Base-by-base conservation (phyloP, 208 protist species). In the Herpetomonas tarakana region DNA sequence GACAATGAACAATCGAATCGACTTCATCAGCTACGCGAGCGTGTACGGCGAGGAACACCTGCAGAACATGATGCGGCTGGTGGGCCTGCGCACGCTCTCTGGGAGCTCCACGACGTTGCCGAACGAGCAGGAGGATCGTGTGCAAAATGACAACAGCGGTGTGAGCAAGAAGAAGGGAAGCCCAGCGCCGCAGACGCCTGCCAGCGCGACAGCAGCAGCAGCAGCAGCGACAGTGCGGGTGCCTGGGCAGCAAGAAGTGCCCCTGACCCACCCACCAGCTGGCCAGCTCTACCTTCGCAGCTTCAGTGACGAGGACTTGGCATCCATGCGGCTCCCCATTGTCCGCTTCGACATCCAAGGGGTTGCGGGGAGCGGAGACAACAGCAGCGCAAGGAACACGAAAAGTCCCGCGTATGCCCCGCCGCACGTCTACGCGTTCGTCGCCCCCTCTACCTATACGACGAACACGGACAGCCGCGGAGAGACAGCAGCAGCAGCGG, bases 261-360 rank as follows among this genome's bases (percentile, higher is more conserved):
- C 14, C 26, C 3, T 30, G 27, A 30, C 2, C 2, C 64, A 64
- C 22, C 66, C 65, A 27, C 6, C 6, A 6, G 9, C 35, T 14
- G 47, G 53, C 44, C 26, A 61, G 12, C 56, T 78, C 41, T 78
- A 71, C 56, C 58, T 83, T 3, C 53, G 54, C n/a, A 59, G 66
- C 29, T 52, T 85, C 27, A 49, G 58, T 3, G 54, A 53, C 1
- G 38, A 12, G 4, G 62, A 75, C 12, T 53, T 78, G 21, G 60
- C 52, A n/a, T 53, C 18, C 3, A 66, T 50, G 26, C 71, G 65
- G 31, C 61, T 87, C 24, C 81, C 78, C 19, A 59, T 92, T 21
- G 73, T 92, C 14, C 68, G 74, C 29, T 67, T 88, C 44, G 58
- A 77, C 28, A 25, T 74, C 19, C 71, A 59, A 29, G 46, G 22